Conservation (phyloP, 306 rosid genomes). For the Dalbergia cochinchinensis region DNA sequence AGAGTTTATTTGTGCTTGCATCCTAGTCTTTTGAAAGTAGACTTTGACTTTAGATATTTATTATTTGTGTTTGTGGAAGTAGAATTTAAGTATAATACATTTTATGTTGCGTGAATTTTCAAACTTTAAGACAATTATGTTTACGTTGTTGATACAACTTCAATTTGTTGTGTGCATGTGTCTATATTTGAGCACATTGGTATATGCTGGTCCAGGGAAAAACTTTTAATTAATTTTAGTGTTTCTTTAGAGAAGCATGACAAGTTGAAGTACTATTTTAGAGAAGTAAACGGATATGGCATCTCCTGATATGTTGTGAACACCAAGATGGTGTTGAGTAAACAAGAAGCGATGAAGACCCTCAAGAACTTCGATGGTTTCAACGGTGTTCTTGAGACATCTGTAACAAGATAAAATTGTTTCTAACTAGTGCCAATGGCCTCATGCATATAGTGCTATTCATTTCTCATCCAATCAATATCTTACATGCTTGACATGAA, state of each 20-base stretch:
- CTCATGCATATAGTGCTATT: slow-evolving; percentile 51
- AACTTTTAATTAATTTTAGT: too few species aligned
- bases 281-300: slow-evolving; percentile 45
- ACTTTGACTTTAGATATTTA: too few species aligned
- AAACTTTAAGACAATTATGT: too few species aligned
- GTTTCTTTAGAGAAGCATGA: slow-evolving; percentile 4
- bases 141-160: too few species aligned
- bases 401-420: slow-evolving; percentile 55
- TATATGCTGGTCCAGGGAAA: too few species aligned
- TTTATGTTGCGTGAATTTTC: too few species aligned
- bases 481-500: slow-evolving; percentile 38
- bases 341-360: background rate
- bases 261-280: slow-evolving; percentile 36
- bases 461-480: slow-evolving; percentile 64
- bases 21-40: too few species aligned
- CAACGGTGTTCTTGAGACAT: slow-evolving; percentile 46
- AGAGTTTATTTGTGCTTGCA: too few species aligned
- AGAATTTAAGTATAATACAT: too few species aligned
- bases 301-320: slow-evolving; percentile 53
- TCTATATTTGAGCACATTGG: too few species aligned
- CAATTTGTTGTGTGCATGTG: too few species aligned
- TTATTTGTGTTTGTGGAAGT: too few species aligned
- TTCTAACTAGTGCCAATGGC: slow-evolving; percentile 38
- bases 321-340: slow-evolving; percentile 33
- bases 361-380: slow-evolving; percentile 44